phyloP scores from a whole-genome alignment of 2,329 filamentous ascomycete genomes.

The Colletotrichum tropicale region DNA sequence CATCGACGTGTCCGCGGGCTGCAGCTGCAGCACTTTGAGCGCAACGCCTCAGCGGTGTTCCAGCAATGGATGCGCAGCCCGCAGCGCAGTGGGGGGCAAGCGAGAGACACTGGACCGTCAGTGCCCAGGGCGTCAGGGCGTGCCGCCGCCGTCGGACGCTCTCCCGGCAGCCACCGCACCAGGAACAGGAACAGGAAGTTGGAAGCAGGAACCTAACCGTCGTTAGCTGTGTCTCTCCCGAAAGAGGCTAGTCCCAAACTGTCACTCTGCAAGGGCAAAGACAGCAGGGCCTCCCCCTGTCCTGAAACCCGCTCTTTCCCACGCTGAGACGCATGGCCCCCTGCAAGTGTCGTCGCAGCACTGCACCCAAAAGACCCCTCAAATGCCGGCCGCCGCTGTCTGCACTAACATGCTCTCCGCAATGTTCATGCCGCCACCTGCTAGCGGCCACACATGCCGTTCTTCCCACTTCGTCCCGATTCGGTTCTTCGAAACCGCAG shows the following conservation, averaged over 20 bases:
- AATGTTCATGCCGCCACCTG: not conserved
- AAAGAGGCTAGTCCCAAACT: not conserved
- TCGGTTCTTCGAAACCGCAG: conserved; percentile 10
- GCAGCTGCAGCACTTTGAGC: not conserved
- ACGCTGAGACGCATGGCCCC: conserved; percentile 21
- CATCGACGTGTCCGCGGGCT: not conserved
- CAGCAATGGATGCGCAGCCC: not conserved
- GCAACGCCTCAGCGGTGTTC: conserved; percentile 4
- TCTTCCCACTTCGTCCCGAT: not conserved
- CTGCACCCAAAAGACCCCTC: not conserved
- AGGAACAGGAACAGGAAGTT: not conserved
- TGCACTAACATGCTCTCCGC: conserved; percentile 7
- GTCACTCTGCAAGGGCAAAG: not conserved
- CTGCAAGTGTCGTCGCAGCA: conserved; percentile 18
- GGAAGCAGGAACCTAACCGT: not conserved
- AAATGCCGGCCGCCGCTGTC: not conserved
- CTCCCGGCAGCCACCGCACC: not conserved
- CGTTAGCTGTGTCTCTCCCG: not conserved
- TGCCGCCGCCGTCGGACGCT: not conserved
- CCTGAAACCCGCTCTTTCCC: conserved; percentile 23
- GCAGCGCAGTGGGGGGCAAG: not conserved
- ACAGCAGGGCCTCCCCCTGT: conserved; percentile 7
- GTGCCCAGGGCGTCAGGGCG: not conserved
- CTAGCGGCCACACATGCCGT: not conserved
- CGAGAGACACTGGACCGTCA: not conserved